Conservation (phyloP, 2,329 filamentous ascomycete genomes). For the Fusarium redolens region DNA sequence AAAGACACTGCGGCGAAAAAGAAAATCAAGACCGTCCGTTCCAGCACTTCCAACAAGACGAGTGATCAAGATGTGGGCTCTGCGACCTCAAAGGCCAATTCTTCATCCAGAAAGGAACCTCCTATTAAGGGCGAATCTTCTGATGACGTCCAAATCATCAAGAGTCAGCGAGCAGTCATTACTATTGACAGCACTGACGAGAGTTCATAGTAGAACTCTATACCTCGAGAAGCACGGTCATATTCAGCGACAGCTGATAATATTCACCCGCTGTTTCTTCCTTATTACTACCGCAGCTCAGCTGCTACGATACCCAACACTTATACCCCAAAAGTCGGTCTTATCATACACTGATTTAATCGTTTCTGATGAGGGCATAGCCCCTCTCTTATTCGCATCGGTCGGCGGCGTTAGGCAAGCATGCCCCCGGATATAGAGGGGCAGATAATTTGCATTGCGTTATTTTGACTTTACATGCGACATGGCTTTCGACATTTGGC, state of each 20-base stretch:
- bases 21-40: conserved; percentile 9
- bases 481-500: conserved; percentile 4
- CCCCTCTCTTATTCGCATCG: conserved; percentile 28
- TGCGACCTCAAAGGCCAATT: not conserved
- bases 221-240: not conserved
- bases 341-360: conserved; percentile 10
- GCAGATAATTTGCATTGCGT: conserved; percentile 12
- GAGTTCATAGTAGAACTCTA: conserved; percentile 24
- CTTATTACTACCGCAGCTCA: conserved; percentile 25
- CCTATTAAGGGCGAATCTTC: conserved; percentile 5
- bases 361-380: conserved; percentile 12
- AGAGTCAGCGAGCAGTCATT: conserved; percentile 17
- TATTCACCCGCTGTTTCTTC: conserved; percentile 2
- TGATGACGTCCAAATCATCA: conserved; percentile 19
- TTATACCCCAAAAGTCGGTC: conserved; percentile 12
- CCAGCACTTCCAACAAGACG: conserved; percentile 1
- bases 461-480: conserved; percentile 5
- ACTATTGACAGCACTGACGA: conserved; percentile 38
- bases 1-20: conserved; percentile 8
- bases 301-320: conserved; percentile 41
- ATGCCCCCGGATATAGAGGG: conserved; percentile 14
- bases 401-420: conserved; percentile 34
- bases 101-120: not conserved
- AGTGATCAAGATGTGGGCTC: not conserved
- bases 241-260: conserved; percentile 4